Conservation (phyloP, 2,329 filamentous ascomycete genomes). For the Scedosporium apiospermum region DNA sequence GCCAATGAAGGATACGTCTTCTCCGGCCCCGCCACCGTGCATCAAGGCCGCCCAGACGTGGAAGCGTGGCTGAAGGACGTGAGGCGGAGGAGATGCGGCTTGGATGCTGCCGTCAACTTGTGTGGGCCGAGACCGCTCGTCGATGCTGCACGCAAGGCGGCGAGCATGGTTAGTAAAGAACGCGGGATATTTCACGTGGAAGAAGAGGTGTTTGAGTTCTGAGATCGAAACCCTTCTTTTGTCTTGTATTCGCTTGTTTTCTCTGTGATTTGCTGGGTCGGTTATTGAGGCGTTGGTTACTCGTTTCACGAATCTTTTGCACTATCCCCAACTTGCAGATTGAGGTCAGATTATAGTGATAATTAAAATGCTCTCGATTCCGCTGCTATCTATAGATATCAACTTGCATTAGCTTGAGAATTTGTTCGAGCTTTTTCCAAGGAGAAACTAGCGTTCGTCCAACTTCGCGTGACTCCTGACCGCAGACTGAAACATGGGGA, state of each 20-base stretch:
- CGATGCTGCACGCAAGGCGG: slow-evolving; percentile 8
- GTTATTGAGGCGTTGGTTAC: background rate
- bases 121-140: slow-evolving; percentile 10
- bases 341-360: background rate
- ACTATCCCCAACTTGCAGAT: background rate
- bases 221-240: background rate
- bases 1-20: background rate
- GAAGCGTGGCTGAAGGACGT: slow-evolving; percentile 7
- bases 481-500: background rate
- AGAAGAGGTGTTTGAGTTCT: slow-evolving; percentile 13
- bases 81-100: background rate
- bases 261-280: background rate
- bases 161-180: slow-evolving; percentile 7
- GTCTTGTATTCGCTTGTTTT: background rate
- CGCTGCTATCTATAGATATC: too few species aligned
- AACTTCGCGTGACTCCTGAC: background rate
- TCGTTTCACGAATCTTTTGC: background rate
- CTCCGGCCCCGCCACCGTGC: background rate
- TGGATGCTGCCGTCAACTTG: slow-evolving; percentile 9
- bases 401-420: too few species aligned
- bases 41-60: slow-evolving; percentile 10
- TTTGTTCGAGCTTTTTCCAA: too few species aligned
- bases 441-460: background rate
- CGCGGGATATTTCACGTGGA: slow-evolving; percentile 10
- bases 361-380: background rate